phyloP scores from a whole-genome alignment of 768 basidiomycete genomes.

The Hypsizygus marmoreus region DNA sequence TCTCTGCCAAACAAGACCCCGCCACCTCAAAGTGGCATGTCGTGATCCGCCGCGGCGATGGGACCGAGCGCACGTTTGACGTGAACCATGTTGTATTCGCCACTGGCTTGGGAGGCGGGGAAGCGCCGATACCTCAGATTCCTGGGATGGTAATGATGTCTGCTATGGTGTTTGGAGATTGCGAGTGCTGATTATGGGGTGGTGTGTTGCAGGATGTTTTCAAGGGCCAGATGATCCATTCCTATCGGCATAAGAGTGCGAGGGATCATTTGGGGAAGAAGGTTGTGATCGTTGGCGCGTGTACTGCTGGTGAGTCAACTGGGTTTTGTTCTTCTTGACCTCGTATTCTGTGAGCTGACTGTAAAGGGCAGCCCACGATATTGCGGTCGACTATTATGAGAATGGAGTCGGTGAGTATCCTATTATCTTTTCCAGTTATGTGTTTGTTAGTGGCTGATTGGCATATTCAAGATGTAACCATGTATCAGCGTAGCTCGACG shows the following conservation, averaged over 20 bases:
- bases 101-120: conserved; percentile 52
- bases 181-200: not conserved
- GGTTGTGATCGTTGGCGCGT: conserved; percentile 68
- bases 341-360: not conserved
- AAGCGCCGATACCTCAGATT: conserved; percentile 45
- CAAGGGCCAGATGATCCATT: conserved; percentile 65
- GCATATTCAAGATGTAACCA: conserved; percentile 47
- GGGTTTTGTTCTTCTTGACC: conserved; percentile 5
- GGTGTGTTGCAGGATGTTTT: conserved; percentile 46
- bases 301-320: conserved; percentile 48
- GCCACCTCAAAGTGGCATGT: conserved; percentile 43
- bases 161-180: not conserved
- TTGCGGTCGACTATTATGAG: conserved; percentile 42
- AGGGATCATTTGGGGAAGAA: conserved; percentile 66
- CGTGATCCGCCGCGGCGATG: conserved; percentile 35
- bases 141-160: conserved; percentile 42
- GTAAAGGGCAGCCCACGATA: conserved; percentile 40
- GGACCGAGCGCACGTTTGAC: conserved; percentile 37
- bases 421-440: not conserved
- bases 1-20: conserved; percentile 34
- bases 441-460: too few species aligned
- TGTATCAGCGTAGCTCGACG: conserved; percentile 56
- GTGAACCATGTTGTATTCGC: conserved; percentile 55
- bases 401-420: conserved; percentile 40
- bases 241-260: conserved; percentile 54